phyloP scores from a whole-genome alignment of 2,329 filamentous ascomycete species.

The Penicillium brasilianum region DNA sequence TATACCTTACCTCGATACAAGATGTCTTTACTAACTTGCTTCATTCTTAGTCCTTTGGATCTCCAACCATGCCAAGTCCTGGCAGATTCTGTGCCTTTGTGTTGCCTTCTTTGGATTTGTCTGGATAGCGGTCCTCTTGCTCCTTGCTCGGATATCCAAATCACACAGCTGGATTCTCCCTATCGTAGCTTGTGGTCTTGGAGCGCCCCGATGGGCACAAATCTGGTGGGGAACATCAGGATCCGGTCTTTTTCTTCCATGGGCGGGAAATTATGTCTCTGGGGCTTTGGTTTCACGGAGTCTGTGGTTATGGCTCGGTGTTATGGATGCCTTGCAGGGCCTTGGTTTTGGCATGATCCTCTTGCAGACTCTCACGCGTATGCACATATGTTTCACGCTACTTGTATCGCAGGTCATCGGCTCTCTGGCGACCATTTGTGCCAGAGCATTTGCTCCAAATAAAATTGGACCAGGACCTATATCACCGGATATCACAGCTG shows the following conservation, averaged over 20 bases:
- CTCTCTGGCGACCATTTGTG: conserved; percentile 65
- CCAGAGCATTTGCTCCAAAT: conserved; percentile 65
- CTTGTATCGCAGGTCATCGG: conserved; percentile 66
- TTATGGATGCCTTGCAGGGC: conserved; percentile 68
- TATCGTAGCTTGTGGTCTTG: conserved; percentile 69
- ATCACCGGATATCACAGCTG: conserved; percentile 65
- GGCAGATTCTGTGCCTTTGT: conserved; percentile 61
- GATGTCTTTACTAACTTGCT: too few species aligned
- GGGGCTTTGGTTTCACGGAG: conserved; percentile 62
- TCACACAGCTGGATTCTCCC: conserved; percentile 70
- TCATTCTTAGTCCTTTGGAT: conserved; percentile 59
- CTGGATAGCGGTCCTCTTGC: conserved; percentile 54
- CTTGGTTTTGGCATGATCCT: conserved; percentile 72
- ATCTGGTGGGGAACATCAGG: conserved; percentile 69
- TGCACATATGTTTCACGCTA: conserved; percentile 68
- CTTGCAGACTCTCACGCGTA: conserved; percentile 66
- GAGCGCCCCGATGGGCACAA: conserved; percentile 68
- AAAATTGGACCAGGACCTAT: conserved; percentile 65
- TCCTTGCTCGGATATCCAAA: conserved; percentile 62
- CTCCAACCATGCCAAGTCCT: conserved; percentile 60
- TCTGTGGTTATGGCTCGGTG: conserved; percentile 71
- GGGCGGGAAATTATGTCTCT: conserved; percentile 61
- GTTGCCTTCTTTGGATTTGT: conserved; percentile 57
- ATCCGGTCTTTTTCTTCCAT: conserved; percentile 66
- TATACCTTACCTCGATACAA: neutral